These are phyloP conservation scores for Anethum foeniculum DNA, from an alignment of 140 eudicot genomes.

Conservation along the genomic window DNA sequence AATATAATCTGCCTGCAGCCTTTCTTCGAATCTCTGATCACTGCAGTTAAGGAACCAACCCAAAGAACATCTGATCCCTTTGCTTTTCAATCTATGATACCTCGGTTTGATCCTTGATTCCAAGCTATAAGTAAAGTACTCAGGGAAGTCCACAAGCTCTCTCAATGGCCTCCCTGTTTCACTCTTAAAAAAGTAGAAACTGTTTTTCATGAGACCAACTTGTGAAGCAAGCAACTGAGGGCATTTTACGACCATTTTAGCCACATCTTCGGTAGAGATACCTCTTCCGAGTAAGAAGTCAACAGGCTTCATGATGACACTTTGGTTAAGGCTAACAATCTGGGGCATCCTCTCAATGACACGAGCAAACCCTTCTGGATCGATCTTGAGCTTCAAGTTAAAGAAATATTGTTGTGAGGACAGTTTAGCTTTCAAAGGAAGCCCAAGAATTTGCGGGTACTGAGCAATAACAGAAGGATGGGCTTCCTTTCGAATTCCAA, in stretches of 20 bases:
- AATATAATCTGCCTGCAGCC: constrained; percentile 55
- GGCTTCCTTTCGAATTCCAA: constrained; percentile 59
- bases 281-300: constrained; percentile 71
- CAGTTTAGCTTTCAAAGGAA: constrained; percentile 84
- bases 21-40: constrained; percentile 84
- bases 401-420: constrained; percentile 79
- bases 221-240: constrained; percentile 72
- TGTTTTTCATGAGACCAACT: constrained; percentile 78
- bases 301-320: constrained; percentile 71
- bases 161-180: constrained; percentile 84
- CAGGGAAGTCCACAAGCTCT: constrained; percentile 89
- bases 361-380: constrained; percentile 81
- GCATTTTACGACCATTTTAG: constrained; percentile 77
- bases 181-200: constrained; percentile 78
- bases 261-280: constrained; percentile 46
- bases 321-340: constrained; percentile 60
- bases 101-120: constrained; percentile 90
- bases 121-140: constrained; percentile 79
- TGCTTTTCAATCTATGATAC: constrained; percentile 58
- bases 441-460: constrained; percentile 84
- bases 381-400: constrained; percentile 72
- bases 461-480: constrained; percentile 73
- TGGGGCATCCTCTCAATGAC: constrained; percentile 83
- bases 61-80: constrained; percentile 69
- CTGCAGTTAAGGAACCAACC: constrained; percentile 93